These are phyloP conservation scores for Naganishia kalamii DNA, from an alignment of 768 basidiomycete species.

Conservation along the genomic window DNA sequence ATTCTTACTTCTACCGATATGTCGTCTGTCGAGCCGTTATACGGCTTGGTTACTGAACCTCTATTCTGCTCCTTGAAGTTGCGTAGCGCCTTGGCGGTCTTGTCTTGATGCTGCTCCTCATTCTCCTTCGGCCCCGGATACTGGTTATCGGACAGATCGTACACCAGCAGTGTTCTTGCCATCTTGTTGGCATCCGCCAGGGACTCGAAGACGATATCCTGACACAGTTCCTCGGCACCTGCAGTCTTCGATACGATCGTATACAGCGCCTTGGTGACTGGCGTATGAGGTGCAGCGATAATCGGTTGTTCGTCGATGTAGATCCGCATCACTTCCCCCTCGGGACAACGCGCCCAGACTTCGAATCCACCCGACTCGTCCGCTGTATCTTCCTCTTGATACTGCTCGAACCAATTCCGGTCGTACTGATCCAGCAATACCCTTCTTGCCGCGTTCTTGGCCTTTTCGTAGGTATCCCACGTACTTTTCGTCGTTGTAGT, in stretches of 20 bases:
- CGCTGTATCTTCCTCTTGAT: not conserved
- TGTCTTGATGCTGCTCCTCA: not conserved
- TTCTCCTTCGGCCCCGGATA: not conserved
- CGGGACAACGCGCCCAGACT: slow-evolving; percentile 1
- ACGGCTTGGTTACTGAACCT: not conserved
- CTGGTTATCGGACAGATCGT: not conserved
- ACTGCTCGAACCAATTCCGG: not conserved
- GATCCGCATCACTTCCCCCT: not conserved
- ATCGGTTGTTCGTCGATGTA: slow-evolving; percentile 1
- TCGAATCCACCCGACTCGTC: not conserved
- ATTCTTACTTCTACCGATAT: not conserved
- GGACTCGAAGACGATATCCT: not conserved
- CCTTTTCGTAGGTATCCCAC: not conserved
- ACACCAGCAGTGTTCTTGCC: not conserved
- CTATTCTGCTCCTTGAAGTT: not conserved
- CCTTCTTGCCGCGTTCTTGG: not conserved
- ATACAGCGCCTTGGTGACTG: not conserved
- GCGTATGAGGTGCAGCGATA: not conserved
- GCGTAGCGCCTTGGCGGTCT: not conserved
- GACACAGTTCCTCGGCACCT: not conserved
- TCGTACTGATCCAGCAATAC: slow-evolving; percentile 1
- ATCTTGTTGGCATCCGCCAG: not conserved
- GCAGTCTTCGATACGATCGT: not conserved
- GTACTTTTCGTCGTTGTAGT: not conserved
- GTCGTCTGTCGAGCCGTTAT: not conserved